Percentiles rank a stretch among this genome's conserved stretches.
These are phyloP conservation scores for Aureobasidium sp. DNA, from an alignment of 2,329 filamentous ascomycete genomes.

Conservation along the genomic window DNA sequence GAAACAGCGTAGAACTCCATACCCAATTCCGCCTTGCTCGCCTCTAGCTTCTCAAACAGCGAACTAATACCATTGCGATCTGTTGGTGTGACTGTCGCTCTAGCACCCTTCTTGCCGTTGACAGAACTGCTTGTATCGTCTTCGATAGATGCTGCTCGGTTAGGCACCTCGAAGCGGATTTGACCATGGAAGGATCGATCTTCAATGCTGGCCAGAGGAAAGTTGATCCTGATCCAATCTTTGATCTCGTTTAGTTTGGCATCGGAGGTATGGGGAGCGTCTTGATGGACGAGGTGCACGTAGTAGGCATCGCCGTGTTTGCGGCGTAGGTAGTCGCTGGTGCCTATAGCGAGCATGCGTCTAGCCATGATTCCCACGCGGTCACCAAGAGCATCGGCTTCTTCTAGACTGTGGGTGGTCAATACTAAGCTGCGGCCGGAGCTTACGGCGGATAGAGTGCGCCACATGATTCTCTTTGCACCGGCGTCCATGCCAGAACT, in stretches of 20 bases:
- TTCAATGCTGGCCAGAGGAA: slow-evolving; percentile 61
- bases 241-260: slow-evolving; percentile 60
- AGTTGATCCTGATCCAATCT: slow-evolving; percentile 53
- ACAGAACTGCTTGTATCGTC: slow-evolving; percentile 11
- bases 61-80: slow-evolving; percentile 44
- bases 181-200: slow-evolving; percentile 75
- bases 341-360: slow-evolving; percentile 78
- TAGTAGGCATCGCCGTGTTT: slow-evolving; percentile 72
- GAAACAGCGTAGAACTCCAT: slow-evolving; percentile 82
- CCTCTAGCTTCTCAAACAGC: slow-evolving; percentile 66
- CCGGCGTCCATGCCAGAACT: slow-evolving; percentile 84
- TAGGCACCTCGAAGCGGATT: slow-evolving; percentile 70
- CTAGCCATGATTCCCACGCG: slow-evolving; percentile 79
- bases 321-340: slow-evolving; percentile 60
- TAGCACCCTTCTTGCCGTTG: slow-evolving; percentile 7
- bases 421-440: slow-evolving; percentile 74
- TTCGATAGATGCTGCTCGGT: slow-evolving; percentile 18
- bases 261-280: slow-evolving; percentile 63
- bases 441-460: slow-evolving; percentile 64
- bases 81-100: slow-evolving; percentile 3
- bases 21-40: slow-evolving; percentile 57
- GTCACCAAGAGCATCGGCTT: slow-evolving; percentile 79
- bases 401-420: slow-evolving; percentile 93
- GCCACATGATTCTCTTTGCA: slow-evolving; percentile 90
- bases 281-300: slow-evolving; percentile 68